phyloP scores from a whole-genome alignment of 352 stramenopile genomes.

The Globisporangium middletonii region DNA sequence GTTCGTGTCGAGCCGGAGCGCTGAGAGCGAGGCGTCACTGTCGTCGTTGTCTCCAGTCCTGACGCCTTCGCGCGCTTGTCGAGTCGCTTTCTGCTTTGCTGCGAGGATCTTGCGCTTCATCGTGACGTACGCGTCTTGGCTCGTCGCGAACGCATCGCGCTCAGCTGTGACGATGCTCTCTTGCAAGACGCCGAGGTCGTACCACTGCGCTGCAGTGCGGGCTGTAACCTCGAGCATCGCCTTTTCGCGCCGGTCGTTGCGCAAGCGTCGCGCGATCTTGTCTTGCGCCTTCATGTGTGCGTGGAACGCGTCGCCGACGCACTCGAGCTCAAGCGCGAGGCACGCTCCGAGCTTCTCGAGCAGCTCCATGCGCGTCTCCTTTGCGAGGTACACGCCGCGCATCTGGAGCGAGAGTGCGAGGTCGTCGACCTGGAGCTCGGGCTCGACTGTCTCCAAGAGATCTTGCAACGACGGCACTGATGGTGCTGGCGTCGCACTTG shows the following conservation, averaged over 20 bases:
- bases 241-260: constrained; percentile 43
- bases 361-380: constrained; percentile 49
- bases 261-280: constrained; percentile 34
- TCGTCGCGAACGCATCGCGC: constrained; percentile 26
- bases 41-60: constrained; percentile 1
- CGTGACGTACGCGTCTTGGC: constrained; percentile 39
- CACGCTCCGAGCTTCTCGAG: constrained; percentile 53
- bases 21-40: too few species aligned
- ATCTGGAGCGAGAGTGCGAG: constrained; percentile 55
- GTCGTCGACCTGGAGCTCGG: constrained; percentile 59
- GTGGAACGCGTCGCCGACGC: constrained; percentile 54
- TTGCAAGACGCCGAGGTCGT: constrained; percentile 36
- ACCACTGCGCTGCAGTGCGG: constrained; percentile 41
- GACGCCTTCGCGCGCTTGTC: constrained; percentile 46
- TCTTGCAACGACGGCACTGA: constrained; percentile 21
- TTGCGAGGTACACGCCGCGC: constrained; percentile 49
- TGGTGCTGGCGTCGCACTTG: neutral
- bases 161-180: constrained; percentile 37
- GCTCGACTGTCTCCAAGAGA: constrained; percentile 56
- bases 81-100: constrained; percentile 51
- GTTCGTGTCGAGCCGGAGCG: constrained; percentile 28
- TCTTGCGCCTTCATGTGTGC: constrained; percentile 67
- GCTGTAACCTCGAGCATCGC: constrained; percentile 24
- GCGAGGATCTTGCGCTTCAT: constrained; percentile 53
- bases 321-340: constrained; percentile 62